Base-by-base conservation (phyloP, 2,329 filamentous ascomycete genomes). In the Sclerotinia trifoliorum region DNA sequence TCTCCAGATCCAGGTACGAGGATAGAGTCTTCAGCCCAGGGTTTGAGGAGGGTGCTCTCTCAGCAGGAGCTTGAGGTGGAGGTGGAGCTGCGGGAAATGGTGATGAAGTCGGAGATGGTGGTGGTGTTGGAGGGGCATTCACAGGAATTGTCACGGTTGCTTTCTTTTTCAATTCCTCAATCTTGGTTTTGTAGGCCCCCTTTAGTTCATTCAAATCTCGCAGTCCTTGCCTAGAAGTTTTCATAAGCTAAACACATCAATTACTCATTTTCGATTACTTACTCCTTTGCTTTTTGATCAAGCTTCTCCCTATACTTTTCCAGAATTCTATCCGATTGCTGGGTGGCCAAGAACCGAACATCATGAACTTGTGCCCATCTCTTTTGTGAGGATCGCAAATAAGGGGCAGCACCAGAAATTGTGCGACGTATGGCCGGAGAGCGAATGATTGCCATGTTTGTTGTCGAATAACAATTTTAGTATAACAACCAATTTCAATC, bases 281-380 rank as follows among this genome's bases (percentile, higher is more conserved):
- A 88, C 80, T 90, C 81, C 77, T 88, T 87, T 15, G 93, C 94
- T 80, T 96, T 97, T 72, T 85, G 82, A 73, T 91, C 86, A 71
- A 99, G 89, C 82, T 97, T 97, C 68, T 90, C 86, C 74, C 87
- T 87, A 82, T 99, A 99, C 80, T 92, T 96, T 72, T 96, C 93
- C 72, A 92, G 78, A 51, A 97, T 83, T 74, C 85, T 84, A 68
- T 86, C 85, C 58, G 89, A 84, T 68, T 87, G 82, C 70, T 93
- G 91, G 21, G 93, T 95, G 70, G 90, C 90, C 57, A 97, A 86
- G 83, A 94, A 96, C 72, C 94, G 92, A 60, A 96, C 89, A 79
- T 97, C 92, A 79, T 96, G 92, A 42, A 97, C 93, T 75, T 92
- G 92, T 2, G 94, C 94, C 90, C 92, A 96, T 78, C 94, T 88